Conservation (phyloP, 129 eudicot genomes). For the Centrapalus pauciflorus region DNA sequence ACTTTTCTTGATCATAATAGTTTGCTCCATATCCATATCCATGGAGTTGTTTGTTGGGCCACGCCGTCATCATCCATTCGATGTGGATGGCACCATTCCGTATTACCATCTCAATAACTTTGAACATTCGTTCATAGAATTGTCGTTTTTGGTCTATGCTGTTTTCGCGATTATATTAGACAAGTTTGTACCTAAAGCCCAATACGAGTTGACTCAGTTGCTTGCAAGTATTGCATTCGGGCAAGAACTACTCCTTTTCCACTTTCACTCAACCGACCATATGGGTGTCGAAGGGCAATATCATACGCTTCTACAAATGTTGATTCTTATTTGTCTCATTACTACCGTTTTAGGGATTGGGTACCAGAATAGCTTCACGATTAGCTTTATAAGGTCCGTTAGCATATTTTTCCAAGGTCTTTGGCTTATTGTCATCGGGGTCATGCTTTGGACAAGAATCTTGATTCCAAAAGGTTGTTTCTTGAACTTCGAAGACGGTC, state of each 20-base stretch:
- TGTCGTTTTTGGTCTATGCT: constrained; percentile 61
- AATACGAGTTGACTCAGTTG: constrained; percentile 43
- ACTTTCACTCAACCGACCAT: constrained; percentile 91
- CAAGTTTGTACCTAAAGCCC: constrained; percentile 41
- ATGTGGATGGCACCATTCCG: constrained; percentile 73
- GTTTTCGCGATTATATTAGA: constrained; percentile 52
- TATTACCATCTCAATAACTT: constrained; percentile 87
- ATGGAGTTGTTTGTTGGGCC: constrained; percentile 91
- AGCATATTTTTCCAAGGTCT: constrained; percentile 74
- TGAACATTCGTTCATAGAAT: constrained; percentile 69
- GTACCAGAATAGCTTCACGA: constrained; percentile 43
- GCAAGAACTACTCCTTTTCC: constrained; percentile 80
- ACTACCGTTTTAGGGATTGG: constrained; percentile 66
- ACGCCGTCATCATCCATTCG: constrained; percentile 68
- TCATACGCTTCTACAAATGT: constrained; percentile 74
- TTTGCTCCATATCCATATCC: constrained; percentile 49
- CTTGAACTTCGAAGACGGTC: constrained; percentile 77
- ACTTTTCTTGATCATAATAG: constrained; percentile 64
- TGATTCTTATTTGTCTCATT: constrained; percentile 37
- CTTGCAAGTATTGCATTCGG: constrained; percentile 62
- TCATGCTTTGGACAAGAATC: constrained; percentile 75
- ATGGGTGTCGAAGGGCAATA: constrained; percentile 98
- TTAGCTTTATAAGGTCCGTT: constrained; percentile 61
- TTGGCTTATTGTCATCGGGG: constrained; percentile 90
- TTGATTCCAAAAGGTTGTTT: constrained; percentile 83